Conservation (phyloP, 1,284 basidiomycete genomes). For the Sporisorium reilianum region DNA sequence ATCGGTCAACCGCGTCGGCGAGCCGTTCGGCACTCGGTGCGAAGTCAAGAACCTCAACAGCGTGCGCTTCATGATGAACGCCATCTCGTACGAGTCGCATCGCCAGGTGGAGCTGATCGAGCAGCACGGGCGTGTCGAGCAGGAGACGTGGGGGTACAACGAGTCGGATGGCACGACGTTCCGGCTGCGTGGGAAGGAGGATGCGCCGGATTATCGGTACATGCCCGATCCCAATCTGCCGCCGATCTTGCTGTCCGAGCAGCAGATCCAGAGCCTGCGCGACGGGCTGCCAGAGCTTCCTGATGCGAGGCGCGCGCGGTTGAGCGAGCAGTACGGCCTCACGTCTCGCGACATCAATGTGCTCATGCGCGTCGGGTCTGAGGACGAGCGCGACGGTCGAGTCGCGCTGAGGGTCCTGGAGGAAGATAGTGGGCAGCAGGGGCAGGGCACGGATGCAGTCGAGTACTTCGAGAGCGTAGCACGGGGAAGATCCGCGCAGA, state of each 20-base stretch:
- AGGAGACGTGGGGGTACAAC: slow-evolving; percentile 93
- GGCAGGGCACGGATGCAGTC: slow-evolving; percentile 45
- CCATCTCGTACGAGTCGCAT: slow-evolving; percentile 81
- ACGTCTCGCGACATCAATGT: slow-evolving; percentile 72
- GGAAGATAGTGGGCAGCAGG: not conserved
- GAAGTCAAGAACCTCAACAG: slow-evolving; percentile 99
- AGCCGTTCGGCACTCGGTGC: slow-evolving; percentile 83
- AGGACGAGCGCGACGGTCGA: slow-evolving; percentile 56
- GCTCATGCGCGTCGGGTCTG: slow-evolving; percentile 60
- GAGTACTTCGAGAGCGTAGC: slow-evolving; percentile 62
- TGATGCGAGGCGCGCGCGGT: slow-evolving; percentile 75
- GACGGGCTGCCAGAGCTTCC: slow-evolving; percentile 82
- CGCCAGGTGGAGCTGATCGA: slow-evolving; percentile 79
- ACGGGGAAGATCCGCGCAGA: slow-evolving; percentile 52
- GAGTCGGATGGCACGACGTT: slow-evolving; percentile 85
- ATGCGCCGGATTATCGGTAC: slow-evolving; percentile 94
- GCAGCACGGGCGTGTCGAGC: slow-evolving; percentile 73
- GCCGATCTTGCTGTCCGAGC: slow-evolving; percentile 74
- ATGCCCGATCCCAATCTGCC: slow-evolving; percentile 98
- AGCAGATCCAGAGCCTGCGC: slow-evolving; percentile 75
- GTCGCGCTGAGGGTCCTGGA: not conserved
- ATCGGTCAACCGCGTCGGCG: slow-evolving; percentile 74
- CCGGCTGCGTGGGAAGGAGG: slow-evolving; percentile 87
- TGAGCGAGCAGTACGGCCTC: slow-evolving; percentile 75
- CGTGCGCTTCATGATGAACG: slow-evolving; percentile 84